phyloP scores from a whole-genome alignment of 2,329 filamentous ascomycete genomes.

The Colletotrichum navitas region DNA sequence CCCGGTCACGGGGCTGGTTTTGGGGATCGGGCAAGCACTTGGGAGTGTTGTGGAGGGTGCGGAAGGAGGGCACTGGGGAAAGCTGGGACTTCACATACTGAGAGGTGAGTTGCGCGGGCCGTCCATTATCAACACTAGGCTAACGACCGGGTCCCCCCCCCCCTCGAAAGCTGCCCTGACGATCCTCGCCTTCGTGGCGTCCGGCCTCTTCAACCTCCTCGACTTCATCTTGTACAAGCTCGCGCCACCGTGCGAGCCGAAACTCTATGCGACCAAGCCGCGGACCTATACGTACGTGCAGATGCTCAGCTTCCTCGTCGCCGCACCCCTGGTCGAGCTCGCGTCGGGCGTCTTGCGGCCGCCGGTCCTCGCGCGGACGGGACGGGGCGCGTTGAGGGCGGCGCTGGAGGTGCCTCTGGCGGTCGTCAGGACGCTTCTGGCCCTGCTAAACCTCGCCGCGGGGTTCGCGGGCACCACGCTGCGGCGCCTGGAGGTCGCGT shows the following conservation, averaged over 20 bases:
- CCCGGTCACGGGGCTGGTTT: conserved; percentile 27
- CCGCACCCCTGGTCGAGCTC: conserved; percentile 21
- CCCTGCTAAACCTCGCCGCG: conserved; percentile 13
- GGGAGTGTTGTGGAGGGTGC: conserved; percentile 1
- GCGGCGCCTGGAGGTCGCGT: neutral
- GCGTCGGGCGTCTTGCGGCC: conserved; percentile 9
- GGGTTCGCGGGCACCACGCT: conserved; percentile 18
- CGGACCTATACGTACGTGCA: conserved; percentile 25
- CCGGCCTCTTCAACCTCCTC: conserved; percentile 38
- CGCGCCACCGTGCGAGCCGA: conserved; percentile 27
- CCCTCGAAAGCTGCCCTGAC: conserved; percentile 29
- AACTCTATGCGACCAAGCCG: conserved; percentile 37
- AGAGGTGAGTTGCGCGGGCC: conserved; percentile 16
- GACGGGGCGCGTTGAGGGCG: neutral
- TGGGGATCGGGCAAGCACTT: conserved; percentile 1
- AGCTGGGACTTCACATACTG: conserved; percentile 21
- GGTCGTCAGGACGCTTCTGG: neutral
- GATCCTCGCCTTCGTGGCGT: conserved; percentile 26
- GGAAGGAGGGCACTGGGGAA: neutral
- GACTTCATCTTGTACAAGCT: conserved; percentile 37
- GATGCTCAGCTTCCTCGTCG: conserved; percentile 35
- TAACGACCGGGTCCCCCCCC: neutral
- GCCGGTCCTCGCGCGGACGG: neutral
- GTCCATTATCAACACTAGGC: neutral
- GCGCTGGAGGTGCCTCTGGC: neutral